Conservation (phyloP, 2,329 filamentous ascomycete species). For the Trichoderma guizhouense region DNA sequence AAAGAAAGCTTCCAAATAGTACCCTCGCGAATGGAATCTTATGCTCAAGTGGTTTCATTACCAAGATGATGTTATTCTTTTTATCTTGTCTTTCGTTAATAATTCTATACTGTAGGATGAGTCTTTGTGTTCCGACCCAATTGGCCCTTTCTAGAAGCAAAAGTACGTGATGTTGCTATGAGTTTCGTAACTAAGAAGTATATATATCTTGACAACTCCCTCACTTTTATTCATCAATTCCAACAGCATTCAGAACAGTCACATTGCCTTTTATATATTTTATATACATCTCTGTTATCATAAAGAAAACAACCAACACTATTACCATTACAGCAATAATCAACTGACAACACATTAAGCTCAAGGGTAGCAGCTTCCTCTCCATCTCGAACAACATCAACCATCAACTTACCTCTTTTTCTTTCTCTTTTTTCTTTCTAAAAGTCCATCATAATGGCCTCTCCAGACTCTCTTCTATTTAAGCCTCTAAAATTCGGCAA, state of each 20-base stretch:
- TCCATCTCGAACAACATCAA: background rate
- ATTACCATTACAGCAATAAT: background rate
- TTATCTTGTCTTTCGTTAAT: background rate
- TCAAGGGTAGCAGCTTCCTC: background rate
- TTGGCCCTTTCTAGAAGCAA: background rate
- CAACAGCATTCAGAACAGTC: background rate
- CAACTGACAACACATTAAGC: background rate
- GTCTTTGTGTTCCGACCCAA: background rate
- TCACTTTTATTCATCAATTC: background rate
- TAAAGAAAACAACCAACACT: background rate
- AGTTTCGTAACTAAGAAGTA: background rate
- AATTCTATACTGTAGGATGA: too few relatives aligned
- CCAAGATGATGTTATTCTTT: background rate
- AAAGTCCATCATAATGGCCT: conserved; percentile 8
- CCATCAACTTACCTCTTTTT: background rate
- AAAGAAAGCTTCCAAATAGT: background rate
- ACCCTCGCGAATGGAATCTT: background rate
- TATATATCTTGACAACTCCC: background rate
- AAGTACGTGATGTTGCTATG: background rate
- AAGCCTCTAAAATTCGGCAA: background rate
- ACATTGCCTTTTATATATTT: background rate
- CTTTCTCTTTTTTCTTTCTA: background rate
- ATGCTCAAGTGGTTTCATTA: too few relatives aligned
- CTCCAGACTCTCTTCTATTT: background rate
- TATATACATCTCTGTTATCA: background rate